Evolutionary conservation across 306 rosid species (phyloP).

Genomic region (Vigna reflexopilosa): DNA sequence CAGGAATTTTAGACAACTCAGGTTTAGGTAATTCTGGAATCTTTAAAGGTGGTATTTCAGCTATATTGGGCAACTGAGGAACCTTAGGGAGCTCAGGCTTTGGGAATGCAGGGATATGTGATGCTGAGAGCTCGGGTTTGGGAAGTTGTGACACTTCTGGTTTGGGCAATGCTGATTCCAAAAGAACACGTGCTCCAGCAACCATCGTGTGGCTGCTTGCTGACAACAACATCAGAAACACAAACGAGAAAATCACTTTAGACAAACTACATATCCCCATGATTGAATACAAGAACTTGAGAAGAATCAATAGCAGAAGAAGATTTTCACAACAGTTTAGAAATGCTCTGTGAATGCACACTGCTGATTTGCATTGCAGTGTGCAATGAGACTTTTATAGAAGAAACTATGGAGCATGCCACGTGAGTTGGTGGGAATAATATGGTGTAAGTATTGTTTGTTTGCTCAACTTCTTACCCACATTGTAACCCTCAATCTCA

Average conservation of each 20-base stretch:
- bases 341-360: neutral
- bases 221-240: slow-evolving; percentile 25
- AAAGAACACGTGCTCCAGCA: slow-evolving; percentile 48
- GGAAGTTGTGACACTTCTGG: neutral
- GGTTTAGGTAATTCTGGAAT: neutral
- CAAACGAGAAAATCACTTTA: slow-evolving; percentile 5
- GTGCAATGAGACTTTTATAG: slow-evolving; percentile 31
- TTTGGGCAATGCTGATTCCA: neutral
- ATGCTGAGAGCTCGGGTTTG: neutral
- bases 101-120: neutral
- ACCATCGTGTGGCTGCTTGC: slow-evolving; percentile 21
- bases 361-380: neutral
- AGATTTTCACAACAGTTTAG: neutral
- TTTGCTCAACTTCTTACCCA: neutral
- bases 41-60: too few species aligned
- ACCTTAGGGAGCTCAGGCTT: neutral
- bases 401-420: neutral
- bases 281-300: neutral
- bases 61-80: neutral
- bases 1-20: neutral
- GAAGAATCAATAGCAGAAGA: neutral
- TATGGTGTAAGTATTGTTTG: neutral
- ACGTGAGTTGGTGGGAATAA: slow-evolving; percentile 17
- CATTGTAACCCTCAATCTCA: neutral
- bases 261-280: slow-evolving; percentile 36